A percentile compares a stretch with the other conserved stretches of the same genome.
Evolutionary conservation across 305 asterid species (phyloP).

Genomic region (Solanum hybrid): DNA sequence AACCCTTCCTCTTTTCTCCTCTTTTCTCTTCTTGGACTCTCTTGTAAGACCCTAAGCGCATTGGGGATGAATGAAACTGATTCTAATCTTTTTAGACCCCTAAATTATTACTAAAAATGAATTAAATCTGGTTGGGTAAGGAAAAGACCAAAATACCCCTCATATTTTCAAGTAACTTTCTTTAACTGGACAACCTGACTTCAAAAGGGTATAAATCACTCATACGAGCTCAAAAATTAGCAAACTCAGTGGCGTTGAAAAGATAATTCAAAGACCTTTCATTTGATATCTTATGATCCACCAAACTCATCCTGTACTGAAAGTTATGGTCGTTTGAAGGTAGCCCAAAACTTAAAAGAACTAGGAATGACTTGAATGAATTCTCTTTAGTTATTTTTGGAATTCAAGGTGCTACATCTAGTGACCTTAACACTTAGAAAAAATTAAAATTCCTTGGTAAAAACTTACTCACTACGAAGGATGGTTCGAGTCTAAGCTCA

Average conservation of each 20-base stretch:
- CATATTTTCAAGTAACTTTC: background rate
- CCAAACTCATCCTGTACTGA: background rate
- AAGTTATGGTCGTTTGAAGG: background rate
- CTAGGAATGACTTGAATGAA: background rate
- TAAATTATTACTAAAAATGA: background rate
- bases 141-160: background rate
- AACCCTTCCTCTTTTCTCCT: background rate
- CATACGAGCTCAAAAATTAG: background rate
- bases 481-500: background rate
- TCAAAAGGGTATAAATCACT: background rate
- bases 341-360: background rate
- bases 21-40: background rate
- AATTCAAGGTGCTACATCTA: background rate
- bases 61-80: background rate
- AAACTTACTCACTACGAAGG: background rate
- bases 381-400: background rate
- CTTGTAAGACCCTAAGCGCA: background rate
- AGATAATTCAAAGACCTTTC: background rate
- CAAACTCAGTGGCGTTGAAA: background rate
- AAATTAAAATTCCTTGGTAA: background rate
- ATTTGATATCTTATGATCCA: background rate
- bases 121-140: background rate
- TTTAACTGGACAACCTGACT: background rate
- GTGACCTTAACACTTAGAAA: background rate
- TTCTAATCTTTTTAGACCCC: background rate